Conservation (phyloP, 1,284 basidiomycete genomes). For the Leccinum brunneo-olivaceum region DNA sequence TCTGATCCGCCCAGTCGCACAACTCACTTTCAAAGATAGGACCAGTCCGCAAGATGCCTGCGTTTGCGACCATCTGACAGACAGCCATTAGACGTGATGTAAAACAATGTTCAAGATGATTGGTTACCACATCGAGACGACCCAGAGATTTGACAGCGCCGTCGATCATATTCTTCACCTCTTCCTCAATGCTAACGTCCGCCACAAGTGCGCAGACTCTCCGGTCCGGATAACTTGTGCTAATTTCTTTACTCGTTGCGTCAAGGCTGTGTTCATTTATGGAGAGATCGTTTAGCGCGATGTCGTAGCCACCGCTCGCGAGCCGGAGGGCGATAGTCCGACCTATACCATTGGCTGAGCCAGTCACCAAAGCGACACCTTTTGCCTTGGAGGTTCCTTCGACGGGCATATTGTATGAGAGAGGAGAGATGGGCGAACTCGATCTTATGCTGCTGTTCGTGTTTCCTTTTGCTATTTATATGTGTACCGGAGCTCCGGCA, state of each 20-base stretch:
- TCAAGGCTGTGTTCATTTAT: conserved; percentile 18
- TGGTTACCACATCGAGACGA: conserved; percentile 33
- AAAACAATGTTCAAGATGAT: background rate
- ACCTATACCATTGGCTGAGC: conserved; percentile 34
- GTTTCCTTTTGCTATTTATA: background rate
- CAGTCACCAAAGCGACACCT: conserved; percentile 32
- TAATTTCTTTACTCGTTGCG: conserved; percentile 24
- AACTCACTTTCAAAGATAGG: conserved; percentile 25
- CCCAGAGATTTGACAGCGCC: conserved; percentile 29
- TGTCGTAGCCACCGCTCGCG: conserved; percentile 33
- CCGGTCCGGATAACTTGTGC: conserved; percentile 15
- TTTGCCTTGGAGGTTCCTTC: conserved; percentile 2
- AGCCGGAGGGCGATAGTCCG: conserved; percentile 30
- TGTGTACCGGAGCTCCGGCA: background rate
- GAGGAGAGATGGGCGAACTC: background rate
- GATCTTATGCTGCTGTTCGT: background rate
- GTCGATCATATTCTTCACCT: conserved; percentile 33
- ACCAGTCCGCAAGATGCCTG: conserved; percentile 25
- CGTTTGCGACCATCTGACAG: conserved; percentile 35
- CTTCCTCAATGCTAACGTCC: conserved; percentile 32
- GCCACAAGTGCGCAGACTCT: conserved; percentile 21
- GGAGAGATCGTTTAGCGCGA: conserved; percentile 32
- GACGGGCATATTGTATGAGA: conserved; percentile 4
- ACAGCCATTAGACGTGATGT: background rate
- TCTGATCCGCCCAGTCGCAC: background rate